A percentile compares a stretch with the other conserved stretches of the same genome.
phyloP scores from a whole-genome alignment of 768 basidiomycete species.

The Mycena rebaudengoi region DNA sequence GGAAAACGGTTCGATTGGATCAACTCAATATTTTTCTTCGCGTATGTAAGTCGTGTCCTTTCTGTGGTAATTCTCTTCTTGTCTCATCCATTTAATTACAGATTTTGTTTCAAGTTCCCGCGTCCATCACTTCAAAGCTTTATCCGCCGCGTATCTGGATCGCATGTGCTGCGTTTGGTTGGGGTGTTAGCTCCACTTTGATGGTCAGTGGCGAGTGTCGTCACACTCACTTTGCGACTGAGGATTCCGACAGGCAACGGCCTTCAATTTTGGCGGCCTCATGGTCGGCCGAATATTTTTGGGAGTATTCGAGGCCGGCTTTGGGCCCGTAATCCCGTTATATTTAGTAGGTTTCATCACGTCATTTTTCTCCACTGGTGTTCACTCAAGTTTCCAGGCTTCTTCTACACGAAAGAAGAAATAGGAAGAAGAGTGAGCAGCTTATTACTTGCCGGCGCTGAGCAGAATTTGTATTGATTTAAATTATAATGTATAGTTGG shows the following conservation, averaged over 20 bases:
- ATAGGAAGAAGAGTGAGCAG: slow-evolving; percentile 70
- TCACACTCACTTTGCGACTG: background rate
- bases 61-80: too few relatives aligned
- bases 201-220: slow-evolving; percentile 53
- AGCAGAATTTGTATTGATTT: background rate
- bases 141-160: slow-evolving; percentile 76
- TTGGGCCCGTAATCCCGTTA: slow-evolving; percentile 79
- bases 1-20: slow-evolving; percentile 82
- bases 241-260: slow-evolving; percentile 57
- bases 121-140: slow-evolving; percentile 70
- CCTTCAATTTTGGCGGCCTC: slow-evolving; percentile 67
- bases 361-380: background rate
- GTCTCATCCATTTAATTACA: slow-evolving; percentile 40
- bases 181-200: slow-evolving; percentile 79
- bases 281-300: slow-evolving; percentile 66
- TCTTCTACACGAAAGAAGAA: slow-evolving; percentile 81
- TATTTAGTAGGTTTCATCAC: slow-evolving; percentile 68
- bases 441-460: background rate
- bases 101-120: slow-evolving; percentile 78
- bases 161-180: slow-evolving; percentile 69
- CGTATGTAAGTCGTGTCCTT: slow-evolving; percentile 63
- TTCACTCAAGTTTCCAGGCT: slow-evolving; percentile 49
- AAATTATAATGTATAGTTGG: slow-evolving; percentile 50
- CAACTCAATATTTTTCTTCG: slow-evolving; percentile 80
- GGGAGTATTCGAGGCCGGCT: slow-evolving; percentile 83